Evolutionary conservation across 2,329 filamentous ascomycete genomes (phyloP).

Genomic region (Alternaria sp.): DNA sequence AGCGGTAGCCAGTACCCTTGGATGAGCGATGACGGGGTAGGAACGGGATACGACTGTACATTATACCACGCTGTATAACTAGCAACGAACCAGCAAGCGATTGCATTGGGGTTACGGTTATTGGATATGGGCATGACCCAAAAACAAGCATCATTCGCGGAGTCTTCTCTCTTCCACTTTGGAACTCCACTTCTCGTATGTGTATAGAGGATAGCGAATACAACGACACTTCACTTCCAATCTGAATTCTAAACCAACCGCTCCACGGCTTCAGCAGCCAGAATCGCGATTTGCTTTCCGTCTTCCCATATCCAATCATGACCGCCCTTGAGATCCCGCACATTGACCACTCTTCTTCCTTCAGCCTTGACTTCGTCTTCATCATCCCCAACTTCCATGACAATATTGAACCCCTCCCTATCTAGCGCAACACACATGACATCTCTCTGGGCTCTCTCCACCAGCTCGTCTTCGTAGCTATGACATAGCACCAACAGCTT

Average conservation of each 20-base stretch:
- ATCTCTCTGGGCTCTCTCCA: slow-evolving; percentile 66
- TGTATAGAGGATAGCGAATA: slow-evolving; percentile 18
- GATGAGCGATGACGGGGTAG: slow-evolving; percentile 2
- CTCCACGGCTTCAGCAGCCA: slow-evolving; percentile 43
- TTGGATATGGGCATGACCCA: slow-evolving; percentile 23
- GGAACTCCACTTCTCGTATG: slow-evolving; percentile 25
- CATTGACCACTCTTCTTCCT: slow-evolving; percentile 46
- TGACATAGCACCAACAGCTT: slow-evolving; percentile 55
- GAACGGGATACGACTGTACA: slow-evolving; percentile 35
- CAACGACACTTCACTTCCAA: neutral
- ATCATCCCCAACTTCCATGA: slow-evolving; percentile 39
- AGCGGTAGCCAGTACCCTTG: slow-evolving; percentile 26
- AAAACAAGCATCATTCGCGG: slow-evolving; percentile 21
- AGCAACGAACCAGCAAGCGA: slow-evolving; percentile 32
- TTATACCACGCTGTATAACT: slow-evolving; percentile 45
- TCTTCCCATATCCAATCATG: slow-evolving; percentile 73
- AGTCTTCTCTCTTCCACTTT: slow-evolving; percentile 25
- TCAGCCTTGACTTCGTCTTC: slow-evolving; percentile 36
- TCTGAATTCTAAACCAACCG: slow-evolving; percentile 15
- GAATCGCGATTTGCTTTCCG: slow-evolving; percentile 64
- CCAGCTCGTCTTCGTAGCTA: slow-evolving; percentile 59
- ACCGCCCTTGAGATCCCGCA: slow-evolving; percentile 61
- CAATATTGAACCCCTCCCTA: slow-evolving; percentile 52
- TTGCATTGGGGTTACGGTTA: slow-evolving; percentile 29
- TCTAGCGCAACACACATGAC: slow-evolving; percentile 63